Conservation (phyloP, 2,329 filamentous ascomycete species). For the Pezicula radicicola region DNA sequence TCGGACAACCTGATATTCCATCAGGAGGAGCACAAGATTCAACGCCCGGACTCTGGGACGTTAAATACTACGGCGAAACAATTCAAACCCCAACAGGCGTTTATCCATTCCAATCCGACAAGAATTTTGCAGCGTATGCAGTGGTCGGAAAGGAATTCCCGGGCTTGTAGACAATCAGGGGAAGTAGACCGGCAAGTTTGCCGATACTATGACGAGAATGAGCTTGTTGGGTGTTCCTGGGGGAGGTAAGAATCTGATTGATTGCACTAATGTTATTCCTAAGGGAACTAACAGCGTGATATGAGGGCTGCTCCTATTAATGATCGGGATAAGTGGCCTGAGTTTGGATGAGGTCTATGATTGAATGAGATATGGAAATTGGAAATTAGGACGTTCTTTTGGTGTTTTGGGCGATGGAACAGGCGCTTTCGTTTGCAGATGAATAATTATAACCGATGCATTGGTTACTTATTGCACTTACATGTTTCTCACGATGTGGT, state of each 20-base stretch:
- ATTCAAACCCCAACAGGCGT: conserved; percentile 18
- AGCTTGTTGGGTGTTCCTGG: conserved; percentile 9
- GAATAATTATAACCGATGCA: too few relatives aligned
- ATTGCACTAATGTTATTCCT: conserved; percentile 12
- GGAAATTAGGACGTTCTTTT: too few relatives aligned
- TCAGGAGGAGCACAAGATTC: conserved; percentile 28
- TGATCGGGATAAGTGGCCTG: conserved; percentile 1
- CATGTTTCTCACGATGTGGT: too few relatives aligned
- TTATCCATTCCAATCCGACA: conserved; percentile 83
- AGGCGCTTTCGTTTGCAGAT: too few relatives aligned
- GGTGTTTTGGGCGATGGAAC: too few relatives aligned
- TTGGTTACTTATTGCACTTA: too few relatives aligned
- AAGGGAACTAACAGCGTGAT: conserved; percentile 7
- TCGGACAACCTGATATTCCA: conserved; percentile 20
- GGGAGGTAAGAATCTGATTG: conserved; percentile 3
- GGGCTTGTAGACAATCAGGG: conserved; percentile 28
- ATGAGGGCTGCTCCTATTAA: conserved; percentile 8
- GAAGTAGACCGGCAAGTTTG: conserved; percentile 31
- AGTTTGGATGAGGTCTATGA: too few relatives aligned
- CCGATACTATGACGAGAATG: conserved; percentile 19
- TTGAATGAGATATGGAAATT: too few relatives aligned
- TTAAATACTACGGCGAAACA: conserved; percentile 32
- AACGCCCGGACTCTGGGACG: conserved; percentile 33
- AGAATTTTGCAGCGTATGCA: conserved; percentile 89
- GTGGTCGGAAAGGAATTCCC: conserved; percentile 45